phyloP scores from a whole-genome alignment of 2,329 filamentous ascomycete species.

The Arachnomyces sp. region DNA sequence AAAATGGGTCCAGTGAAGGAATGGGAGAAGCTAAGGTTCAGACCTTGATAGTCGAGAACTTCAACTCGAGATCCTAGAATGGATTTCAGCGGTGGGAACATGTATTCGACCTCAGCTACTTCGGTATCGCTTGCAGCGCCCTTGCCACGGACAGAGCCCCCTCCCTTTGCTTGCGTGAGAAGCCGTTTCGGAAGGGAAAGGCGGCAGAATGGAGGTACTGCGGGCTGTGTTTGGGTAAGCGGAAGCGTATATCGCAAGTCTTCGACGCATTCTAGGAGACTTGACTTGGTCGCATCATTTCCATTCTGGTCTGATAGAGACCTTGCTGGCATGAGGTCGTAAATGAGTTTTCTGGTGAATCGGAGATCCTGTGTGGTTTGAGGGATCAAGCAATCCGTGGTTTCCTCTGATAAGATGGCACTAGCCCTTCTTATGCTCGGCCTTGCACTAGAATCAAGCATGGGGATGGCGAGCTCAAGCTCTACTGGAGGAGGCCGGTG shows the following conservation, averaged over 20 bases:
- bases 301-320: slow-evolving; percentile 5
- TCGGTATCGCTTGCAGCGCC: no score
- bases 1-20: slow-evolving; percentile 26
- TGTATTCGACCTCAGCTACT: slow-evolving; percentile 23
- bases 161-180: no score
- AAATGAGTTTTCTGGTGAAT: slow-evolving; percentile 27
- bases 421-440: slow-evolving; percentile 22
- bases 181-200: slow-evolving; percentile 22
- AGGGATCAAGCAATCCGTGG: slow-evolving; percentile 32
- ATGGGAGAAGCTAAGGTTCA: slow-evolving; percentile 24
- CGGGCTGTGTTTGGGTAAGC: slow-evolving; percentile 6
- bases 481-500: slow-evolving; percentile 19
- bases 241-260: slow-evolving; percentile 13
- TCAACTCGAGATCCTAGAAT: slow-evolving; percentile 20
- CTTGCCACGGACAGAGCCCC: no score
- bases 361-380: slow-evolving; percentile 31
- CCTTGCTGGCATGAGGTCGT: slow-evolving; percentile 18
- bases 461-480: slow-evolving; percentile 26
- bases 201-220: slow-evolving; percentile 25
- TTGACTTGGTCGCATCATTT: slow-evolving; percentile 11
- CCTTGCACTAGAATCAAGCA: slow-evolving; percentile 7
- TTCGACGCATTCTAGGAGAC: slow-evolving; percentile 17
- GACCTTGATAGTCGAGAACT: slow-evolving; percentile 25
- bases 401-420: slow-evolving; percentile 22
- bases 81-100: slow-evolving; percentile 26